Conservation (phyloP, 1,139 yeast species). For the Geotrichum klebahnii region DNA sequence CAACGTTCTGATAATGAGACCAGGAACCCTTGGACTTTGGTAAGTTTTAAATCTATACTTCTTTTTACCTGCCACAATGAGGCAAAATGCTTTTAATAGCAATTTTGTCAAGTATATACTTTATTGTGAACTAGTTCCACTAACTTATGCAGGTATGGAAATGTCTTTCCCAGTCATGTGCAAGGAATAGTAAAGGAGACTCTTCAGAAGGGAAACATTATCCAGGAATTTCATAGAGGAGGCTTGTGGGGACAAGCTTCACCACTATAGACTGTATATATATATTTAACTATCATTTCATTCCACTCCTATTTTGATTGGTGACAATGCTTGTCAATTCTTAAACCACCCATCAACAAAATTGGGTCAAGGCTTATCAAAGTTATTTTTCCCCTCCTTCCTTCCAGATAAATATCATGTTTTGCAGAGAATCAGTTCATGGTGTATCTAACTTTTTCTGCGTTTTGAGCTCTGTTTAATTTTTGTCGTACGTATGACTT, state of each 20-base stretch:
- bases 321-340: background rate
- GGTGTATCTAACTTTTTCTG: too few species aligned
- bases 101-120: too few species aligned
- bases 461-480: too few species aligned
- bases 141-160: constrained; percentile 46
- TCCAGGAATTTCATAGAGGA: constrained; percentile 55
- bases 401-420: too few species aligned
- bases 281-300: background rate
- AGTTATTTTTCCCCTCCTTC: too few species aligned
- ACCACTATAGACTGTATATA: background rate
- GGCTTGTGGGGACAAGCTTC: constrained; percentile 10
- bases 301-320: background rate
- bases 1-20: constrained; percentile 48
- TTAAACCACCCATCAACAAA: too few species aligned
- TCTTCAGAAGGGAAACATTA: constrained; percentile 46
- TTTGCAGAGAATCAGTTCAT: too few species aligned
- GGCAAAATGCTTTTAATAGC: too few species aligned
- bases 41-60: background rate
- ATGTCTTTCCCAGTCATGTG: constrained; percentile 59
- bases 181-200: constrained; percentile 63
- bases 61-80: background rate
- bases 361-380: too few species aligned
- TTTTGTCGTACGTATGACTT: too few species aligned
- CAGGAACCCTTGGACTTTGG: constrained; percentile 50
- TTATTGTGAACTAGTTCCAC: too few species aligned